Percentiles rank a stretch among this genome's conserved stretches.
Evolutionary conservation across 805 yeast genomes (phyloP).

Genomic region (Candida awuae): DNA sequence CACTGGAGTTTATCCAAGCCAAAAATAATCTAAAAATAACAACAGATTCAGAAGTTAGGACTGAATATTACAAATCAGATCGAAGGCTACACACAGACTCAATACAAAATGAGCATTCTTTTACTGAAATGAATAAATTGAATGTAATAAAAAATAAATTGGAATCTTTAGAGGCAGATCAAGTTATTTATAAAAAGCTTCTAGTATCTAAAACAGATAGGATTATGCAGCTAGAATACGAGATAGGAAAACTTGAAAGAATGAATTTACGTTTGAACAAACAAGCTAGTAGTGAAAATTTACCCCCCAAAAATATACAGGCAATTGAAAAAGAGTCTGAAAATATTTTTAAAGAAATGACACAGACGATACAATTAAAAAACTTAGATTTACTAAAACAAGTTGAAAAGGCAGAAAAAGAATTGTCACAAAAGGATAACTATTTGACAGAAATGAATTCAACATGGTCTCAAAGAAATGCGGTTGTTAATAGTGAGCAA

Average conservation of each 20-base stretch:
- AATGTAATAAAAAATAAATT: neutral
- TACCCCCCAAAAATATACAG: too few relatives aligned
- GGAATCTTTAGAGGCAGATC: conserved; percentile 5
- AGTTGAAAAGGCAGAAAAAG: conserved; percentile 5
- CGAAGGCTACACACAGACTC: too few relatives aligned
- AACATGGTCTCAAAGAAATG: neutral
- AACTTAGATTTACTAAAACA: conserved; percentile 2
- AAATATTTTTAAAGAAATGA: conserved; percentile 3
- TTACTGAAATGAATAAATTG: neutral
- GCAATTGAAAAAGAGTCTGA: neutral
- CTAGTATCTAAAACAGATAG: conserved; percentile 8
- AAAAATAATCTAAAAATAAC: neutral
- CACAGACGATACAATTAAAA: conserved; percentile 5
- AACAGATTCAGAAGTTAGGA: neutral
- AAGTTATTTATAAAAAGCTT: conserved; percentile 6
- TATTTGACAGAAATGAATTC: neutral
- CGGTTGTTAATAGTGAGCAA: conserved; percentile 5
- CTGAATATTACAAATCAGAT: too few relatives aligned
- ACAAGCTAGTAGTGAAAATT: neutral
- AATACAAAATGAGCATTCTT: too few relatives aligned
- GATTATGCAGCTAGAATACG: conserved; percentile 6
- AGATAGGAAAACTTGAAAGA: neutral
- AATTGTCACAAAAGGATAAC: neutral
- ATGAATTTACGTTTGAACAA: neutral
- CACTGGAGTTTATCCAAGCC: neutral